Conservation (phyloP, 495 filamentous ascomycete species). For the Neurospora intermedia region DNA sequence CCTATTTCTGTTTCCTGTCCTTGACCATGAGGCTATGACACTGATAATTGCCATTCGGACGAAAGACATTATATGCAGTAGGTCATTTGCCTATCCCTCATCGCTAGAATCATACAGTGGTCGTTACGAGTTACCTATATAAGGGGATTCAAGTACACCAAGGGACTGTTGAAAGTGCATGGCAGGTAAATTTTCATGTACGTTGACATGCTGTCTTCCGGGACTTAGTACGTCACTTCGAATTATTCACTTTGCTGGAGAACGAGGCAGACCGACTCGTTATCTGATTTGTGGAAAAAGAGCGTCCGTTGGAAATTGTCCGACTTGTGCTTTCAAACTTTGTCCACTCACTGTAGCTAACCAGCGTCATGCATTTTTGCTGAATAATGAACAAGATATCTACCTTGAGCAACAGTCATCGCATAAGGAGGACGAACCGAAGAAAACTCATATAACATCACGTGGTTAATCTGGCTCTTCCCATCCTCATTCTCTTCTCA, state of each 20-base stretch:
- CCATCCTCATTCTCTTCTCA: not conserved
- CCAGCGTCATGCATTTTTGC: not conserved
- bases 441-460: not conserved
- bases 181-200: not conserved
- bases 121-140: not conserved
- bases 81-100: not conserved
- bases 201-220: not conserved
- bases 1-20: not conserved
- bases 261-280: not conserved
- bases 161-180: not conserved
- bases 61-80: not conserved
- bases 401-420: not conserved
- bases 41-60: too few species aligned
- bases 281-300: not conserved
- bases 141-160: not conserved
- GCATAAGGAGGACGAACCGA: not conserved
- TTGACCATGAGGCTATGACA: not conserved
- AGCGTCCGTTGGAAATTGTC: not conserved
- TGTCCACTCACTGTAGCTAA: not conserved
- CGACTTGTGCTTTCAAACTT: not conserved
- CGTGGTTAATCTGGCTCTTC: not conserved
- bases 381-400: not conserved
- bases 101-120: not conserved
- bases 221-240: not conserved
- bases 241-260: not conserved